phyloP scores from a whole-genome alignment of 495 filamentous ascomycete species.

The Rhizodiscina lignyota region DNA sequence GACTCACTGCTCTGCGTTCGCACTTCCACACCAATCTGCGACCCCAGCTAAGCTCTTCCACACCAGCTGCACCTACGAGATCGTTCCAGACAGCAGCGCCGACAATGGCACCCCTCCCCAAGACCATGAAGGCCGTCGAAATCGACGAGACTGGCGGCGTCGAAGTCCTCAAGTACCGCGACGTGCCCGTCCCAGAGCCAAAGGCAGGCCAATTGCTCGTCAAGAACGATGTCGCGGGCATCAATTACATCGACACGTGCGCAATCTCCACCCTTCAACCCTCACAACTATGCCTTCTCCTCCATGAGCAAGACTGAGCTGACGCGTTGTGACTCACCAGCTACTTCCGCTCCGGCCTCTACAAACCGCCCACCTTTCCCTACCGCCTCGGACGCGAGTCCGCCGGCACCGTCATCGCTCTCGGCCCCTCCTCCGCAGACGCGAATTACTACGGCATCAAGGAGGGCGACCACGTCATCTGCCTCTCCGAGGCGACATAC shows the following conservation, averaged over 20 bases:
- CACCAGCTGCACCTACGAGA: too few species aligned
- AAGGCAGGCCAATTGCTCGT: constrained; percentile 61
- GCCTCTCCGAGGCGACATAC: constrained; percentile 42
- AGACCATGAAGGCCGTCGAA: constrained; percentile 59
- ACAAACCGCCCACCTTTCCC: constrained; percentile 51
- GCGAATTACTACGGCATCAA: constrained; percentile 9
- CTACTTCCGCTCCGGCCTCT: constrained; percentile 86
- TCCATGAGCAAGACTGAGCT: neutral
- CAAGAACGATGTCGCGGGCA: constrained; percentile 68
- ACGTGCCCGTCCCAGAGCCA: constrained; percentile 59
- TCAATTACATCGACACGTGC: constrained; percentile 80
- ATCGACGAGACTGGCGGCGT: constrained; percentile 62
- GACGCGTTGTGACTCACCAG: too few species aligned
- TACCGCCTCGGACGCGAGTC: constrained; percentile 76
- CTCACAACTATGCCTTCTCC: neutral
- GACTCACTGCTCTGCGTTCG: too few species aligned
- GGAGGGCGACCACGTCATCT: constrained; percentile 17
- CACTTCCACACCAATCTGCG: too few species aligned
- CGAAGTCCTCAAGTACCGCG: constrained; percentile 61
- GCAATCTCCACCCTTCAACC: constrained; percentile 6
- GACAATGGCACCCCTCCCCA: constrained; percentile 30
- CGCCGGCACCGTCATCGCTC: constrained; percentile 40
- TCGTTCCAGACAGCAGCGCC: too few species aligned
- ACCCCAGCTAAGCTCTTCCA: too few species aligned
- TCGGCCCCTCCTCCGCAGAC: constrained; percentile 22